Base-by-base conservation (phyloP, 2,329 filamentous ascomycete species). In the Pseudopyrenochaeta lycopersici region DNA sequence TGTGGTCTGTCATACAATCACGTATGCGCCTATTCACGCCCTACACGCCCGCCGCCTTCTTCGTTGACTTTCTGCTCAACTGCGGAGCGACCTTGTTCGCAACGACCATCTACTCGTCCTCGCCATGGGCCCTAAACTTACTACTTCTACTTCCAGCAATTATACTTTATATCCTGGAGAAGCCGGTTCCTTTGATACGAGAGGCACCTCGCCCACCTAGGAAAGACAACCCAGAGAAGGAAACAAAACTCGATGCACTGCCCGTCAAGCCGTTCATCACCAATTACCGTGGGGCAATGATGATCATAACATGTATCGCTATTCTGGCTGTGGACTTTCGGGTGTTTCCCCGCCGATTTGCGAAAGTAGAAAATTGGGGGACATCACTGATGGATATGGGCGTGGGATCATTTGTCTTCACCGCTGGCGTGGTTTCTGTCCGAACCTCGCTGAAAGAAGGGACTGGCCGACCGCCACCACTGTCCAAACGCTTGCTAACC, bases 351-450 rank as follows among this genome's bases (percentile, higher is more conserved):
- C 87, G 95, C 23, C 89, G 95, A 29, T 98, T 98, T 73, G 95
- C 92, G 52, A 99, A 99, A 80, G 95, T 96, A 2, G 95, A 99
- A 77, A 97, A 91, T n/a, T 99, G 95, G 92, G 95, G 95, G 49
- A 97, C 94, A 1, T 98, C 94, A n/a, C 80, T 99, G 57, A 99
- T 99, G 95, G 95, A 99, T 73, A 83, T 98, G 68, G 95, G 95
- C 43, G 95, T 99, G 42, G 95, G 95, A 23, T 97, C 93, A 11
- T 99, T 99, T 78, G 95, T 99, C 66, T 99, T 97, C 77, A 92
- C 92, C 2, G 90, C 90, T 14, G 95, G 95, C 18, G 81, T 97
- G 30, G 92, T 98, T n/a, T 92, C 91, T 32, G 92, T 93, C 12
- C 85, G 94, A 15, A 87, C 91, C 1, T 82, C 92, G 11, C 80